Percentiles rank a stretch among this genome's conserved stretches.
These are phyloP conservation scores for Teratosphaeriaceae sp. DNA, from an alignment of 2,329 filamentous ascomycete genomes.

Conservation along the genomic window DNA sequence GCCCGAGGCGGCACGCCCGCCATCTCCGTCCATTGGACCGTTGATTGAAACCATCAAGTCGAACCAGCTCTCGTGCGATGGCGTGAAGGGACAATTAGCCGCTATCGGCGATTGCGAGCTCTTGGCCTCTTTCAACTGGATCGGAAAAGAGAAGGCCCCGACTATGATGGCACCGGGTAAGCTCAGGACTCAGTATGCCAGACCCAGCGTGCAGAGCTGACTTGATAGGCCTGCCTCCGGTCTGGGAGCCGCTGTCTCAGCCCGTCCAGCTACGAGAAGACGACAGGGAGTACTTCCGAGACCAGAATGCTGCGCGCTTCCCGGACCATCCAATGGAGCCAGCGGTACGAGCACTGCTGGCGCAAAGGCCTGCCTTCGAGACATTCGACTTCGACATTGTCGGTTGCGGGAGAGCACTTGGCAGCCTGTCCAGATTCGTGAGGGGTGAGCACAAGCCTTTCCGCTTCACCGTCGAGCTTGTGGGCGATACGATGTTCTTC, in stretches of 20 bases:
- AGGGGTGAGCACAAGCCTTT: slow-evolving; percentile 44
- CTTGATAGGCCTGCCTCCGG: slow-evolving; percentile 39
- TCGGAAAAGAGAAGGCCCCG: slow-evolving; percentile 28
- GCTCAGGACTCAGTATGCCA: slow-evolving; percentile 5
- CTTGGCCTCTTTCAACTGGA: slow-evolving; percentile 50
- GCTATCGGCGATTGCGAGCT: slow-evolving; percentile 25
- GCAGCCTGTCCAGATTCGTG: slow-evolving; percentile 54
- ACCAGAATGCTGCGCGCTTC: slow-evolving; percentile 48
- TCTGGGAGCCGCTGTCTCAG: slow-evolving; percentile 41
- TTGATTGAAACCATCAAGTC: slow-evolving; percentile 22
- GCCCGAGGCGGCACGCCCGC: background rate
- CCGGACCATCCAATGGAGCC: slow-evolving; percentile 47
- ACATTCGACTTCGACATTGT: slow-evolving; percentile 46
- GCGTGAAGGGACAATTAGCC: background rate
- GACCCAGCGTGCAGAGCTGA: background rate
- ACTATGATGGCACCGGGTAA: slow-evolving; percentile 43
- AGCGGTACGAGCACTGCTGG: slow-evolving; percentile 39
- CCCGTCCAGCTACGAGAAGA: slow-evolving; percentile 38
- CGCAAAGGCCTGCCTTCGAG: slow-evolving; percentile 31
- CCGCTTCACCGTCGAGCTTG: slow-evolving; percentile 51
- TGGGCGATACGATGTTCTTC: slow-evolving; percentile 56
- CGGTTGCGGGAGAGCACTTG: slow-evolving; percentile 55
- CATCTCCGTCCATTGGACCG: slow-evolving; percentile 6
- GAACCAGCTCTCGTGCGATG: slow-evolving; percentile 2
- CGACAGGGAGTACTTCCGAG: slow-evolving; percentile 45